Evolutionary conservation across 1,139 yeast genomes (phyloP), one percentile per base, ranked within the genome.

Genomic region (Zygoascus hellenicus): DNA sequence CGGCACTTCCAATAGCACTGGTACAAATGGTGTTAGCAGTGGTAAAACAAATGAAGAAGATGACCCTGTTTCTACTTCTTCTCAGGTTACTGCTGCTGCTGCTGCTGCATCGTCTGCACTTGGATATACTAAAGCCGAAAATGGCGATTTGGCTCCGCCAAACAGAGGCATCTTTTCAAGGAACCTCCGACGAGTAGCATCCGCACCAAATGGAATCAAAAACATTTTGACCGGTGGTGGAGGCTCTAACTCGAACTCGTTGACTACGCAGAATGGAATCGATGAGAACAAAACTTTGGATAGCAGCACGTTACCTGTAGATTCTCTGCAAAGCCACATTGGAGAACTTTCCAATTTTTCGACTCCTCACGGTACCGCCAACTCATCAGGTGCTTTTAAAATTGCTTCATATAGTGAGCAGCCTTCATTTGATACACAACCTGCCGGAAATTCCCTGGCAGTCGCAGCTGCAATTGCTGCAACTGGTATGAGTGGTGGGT

Each of bases 121-220:
- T 39, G 31, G 46, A 35, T 45, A 42, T 16, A 39, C 43, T 31
- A 40, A 36, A 33, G 55, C 48, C 13, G 49, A 47, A 9, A 47
- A 47, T 10, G 42, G 43, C 19, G 41, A 40, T 6, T 17, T 47
- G 34, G 43, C 46, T 29, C 58, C 48, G 28, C 60, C 55, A 40
- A 49, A 55, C 6, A 58, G 51, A 51, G 66, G 70, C 2, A 65
- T 74, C 2, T 71, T 78, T 58, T 83, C 74, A 47, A 68, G 76
- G 47, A 78, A 79, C 4, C 68, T 85, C 28, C 70, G 92, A 51
- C 71, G 94, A 48, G 94, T 84, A 2, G 90, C 94, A 0, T 85
- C 94, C 0, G 94, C 94, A 0, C 95, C 95, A 1, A 69, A 83
- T 47, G 84, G 74, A 10, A 59, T 76, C 43, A 61, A 62, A 48